phyloP scores from a whole-genome alignment of 495 filamentous ascomycete genomes.

The Penicillium steckii region DNA sequence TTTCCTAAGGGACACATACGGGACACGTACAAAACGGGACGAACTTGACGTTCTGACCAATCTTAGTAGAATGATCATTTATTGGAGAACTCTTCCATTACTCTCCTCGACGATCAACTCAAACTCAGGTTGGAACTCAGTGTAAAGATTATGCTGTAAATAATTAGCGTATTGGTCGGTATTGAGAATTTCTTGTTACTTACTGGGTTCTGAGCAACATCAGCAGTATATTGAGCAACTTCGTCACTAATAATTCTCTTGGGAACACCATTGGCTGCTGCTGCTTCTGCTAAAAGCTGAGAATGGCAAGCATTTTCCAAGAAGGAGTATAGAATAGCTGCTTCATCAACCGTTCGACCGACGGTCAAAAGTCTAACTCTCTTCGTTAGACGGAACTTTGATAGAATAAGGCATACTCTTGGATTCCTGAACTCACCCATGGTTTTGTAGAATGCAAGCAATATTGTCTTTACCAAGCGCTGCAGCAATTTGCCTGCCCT shows the following conservation, averaged over 20 bases:
- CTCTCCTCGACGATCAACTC: slow-evolving; percentile 46
- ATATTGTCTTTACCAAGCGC: slow-evolving; percentile 62
- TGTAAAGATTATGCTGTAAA: slow-evolving; percentile 43
- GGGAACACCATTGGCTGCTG: slow-evolving; percentile 53
- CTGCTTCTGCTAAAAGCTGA: slow-evolving; percentile 64
- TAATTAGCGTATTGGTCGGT: neutral
- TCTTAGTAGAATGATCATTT: too few relatives aligned
- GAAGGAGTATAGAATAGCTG: slow-evolving; percentile 65
- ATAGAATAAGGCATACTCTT: neutral
- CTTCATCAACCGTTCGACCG: slow-evolving; percentile 63
- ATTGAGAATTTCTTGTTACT: slow-evolving; percentile 7
- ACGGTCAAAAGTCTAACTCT: slow-evolving; percentile 54
- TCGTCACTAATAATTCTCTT: slow-evolving; percentile 51
- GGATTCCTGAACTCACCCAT: slow-evolving; percentile 41
- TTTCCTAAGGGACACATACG: too few relatives aligned
- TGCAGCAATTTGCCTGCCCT: slow-evolving; percentile 57
- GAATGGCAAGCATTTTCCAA: slow-evolving; percentile 66
- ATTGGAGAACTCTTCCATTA: slow-evolving; percentile 40
- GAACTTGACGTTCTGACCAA: too few relatives aligned
- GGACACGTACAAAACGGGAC: too few relatives aligned
- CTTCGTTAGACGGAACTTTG: neutral
- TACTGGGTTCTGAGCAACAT: slow-evolving; percentile 41
- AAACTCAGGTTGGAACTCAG: slow-evolving; percentile 47
- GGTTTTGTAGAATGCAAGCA: slow-evolving; percentile 64
- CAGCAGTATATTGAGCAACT: slow-evolving; percentile 40